Evolutionary conservation across 768 basidiomycete genomes (phyloP), one percentile per base, ranked within the genome.

Genomic region (Tricholoma furcatifolium): DNA sequence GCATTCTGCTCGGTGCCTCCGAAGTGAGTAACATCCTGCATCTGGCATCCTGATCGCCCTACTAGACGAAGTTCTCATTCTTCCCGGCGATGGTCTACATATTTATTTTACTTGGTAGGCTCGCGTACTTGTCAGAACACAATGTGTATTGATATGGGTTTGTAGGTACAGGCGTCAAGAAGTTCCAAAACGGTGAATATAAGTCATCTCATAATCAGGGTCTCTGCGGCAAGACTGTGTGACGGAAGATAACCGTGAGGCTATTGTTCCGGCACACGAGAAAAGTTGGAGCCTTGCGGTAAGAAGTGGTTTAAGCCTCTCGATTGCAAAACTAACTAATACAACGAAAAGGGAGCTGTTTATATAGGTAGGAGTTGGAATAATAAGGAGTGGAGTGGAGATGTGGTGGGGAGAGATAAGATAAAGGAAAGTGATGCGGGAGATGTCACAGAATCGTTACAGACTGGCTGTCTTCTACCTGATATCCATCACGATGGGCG

Each of bases 81-180:
- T 77, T 75, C 62, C 76, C 78, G 15, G 70, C 72, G 8, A 65
- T 79, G 55, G 58, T 78, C 9, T 78, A 73, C 59, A 67, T 80
- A 47, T 73, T 79, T n/a, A n/a, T 38, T 72, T 75, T 4, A 75
- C 75, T 31, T 78, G 78, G 77, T 74, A 59, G 48, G 52, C 18
- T 39, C 14, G 9, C 6, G 14, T 20, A 21, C 15, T 43, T 17
- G 8, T 20, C 7, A 48, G 17, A 14, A 34, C 38, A 32, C 47
- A 48, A 35, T 31, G 60, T 17, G 50, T 17, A 46, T 14, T 47
- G 8, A 15, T 56, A 36, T 30, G 14, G 36, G 44, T 34, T 45
- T 43, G 14, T 44, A 76, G 74, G 74, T 77, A 76, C 60, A 73
- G 67, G 47, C 73, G 75, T 21, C 70, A 74, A 51, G 76, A 78